Base-by-base conservation (phyloP, 345 rosid genomes). In the Rhodamnia rubescens region DNA sequence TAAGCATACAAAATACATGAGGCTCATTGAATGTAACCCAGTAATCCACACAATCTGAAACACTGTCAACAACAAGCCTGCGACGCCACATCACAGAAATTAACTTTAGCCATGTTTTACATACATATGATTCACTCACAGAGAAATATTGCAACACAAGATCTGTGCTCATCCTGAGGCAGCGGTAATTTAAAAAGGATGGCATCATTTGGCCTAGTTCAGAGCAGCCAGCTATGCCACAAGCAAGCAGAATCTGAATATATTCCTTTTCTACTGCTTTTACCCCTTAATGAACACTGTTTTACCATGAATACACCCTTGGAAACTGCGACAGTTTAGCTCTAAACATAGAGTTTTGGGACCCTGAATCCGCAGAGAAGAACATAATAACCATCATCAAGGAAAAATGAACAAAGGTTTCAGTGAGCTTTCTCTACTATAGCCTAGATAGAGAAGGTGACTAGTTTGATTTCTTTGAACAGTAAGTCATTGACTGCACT, bases 21-120 rank as follows among this genome's bases (percentile, higher is more conserved):
- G 98, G 98, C 90, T 97, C 99, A 58, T 97, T 97, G 89, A 97
- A 97, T 59, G 95, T 95, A 53, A 97, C 89, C 98, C 99, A 95
- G 83, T 94, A 94, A 89, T 97, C 99, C 85, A 97, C 95, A 86
- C 94, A 85, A 84, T 94, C 97, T 22, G 91, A 93, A 84, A 97
- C 92, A 80, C 85, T 91, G 88, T 94, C 96, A 55, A 97, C 98
- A 81, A 97, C 93, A 90, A 97, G 92, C 97, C 99, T 97, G 93
- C 89, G 86, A 69, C 53, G 32, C 87, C 85, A 82, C 81, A 49
- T 20, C 84, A 81, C 61, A 89, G 53, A 32, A 32, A 69, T 69
- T 69, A 32, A 16, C 78, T 44, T 75, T 83, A 85, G 84, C 84
- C 85, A 83, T 57, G 86, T 86, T 61, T 50, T 44, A 74, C 55